Conservation (phyloP, 345 rosid species). For the Mercurialis annua region DNA sequence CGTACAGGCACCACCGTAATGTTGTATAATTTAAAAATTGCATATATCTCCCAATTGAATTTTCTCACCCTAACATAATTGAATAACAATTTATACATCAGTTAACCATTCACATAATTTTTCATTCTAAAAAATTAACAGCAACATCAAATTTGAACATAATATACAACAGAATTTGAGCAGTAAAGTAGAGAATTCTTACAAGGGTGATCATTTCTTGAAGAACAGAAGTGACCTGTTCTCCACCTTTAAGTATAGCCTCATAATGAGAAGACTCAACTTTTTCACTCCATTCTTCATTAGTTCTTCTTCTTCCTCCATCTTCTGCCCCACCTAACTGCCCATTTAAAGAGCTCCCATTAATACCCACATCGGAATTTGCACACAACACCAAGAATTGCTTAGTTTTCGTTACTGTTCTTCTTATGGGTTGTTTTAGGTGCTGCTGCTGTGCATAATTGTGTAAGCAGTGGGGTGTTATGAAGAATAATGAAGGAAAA, state of each 20-base stretch:
- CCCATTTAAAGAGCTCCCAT: conserved; percentile 55
- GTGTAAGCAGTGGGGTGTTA: background rate
- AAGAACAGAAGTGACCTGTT: conserved; percentile 87
- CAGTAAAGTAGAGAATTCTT: conserved; percentile 11
- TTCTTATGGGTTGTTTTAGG: conserved; percentile 22
- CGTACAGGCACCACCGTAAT: no score
- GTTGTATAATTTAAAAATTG: no score
- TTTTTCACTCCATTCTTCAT: conserved; percentile 33
- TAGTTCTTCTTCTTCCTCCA: conserved; percentile 14
- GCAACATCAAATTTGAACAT: no score
- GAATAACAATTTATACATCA: no score
- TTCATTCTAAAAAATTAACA: no score
- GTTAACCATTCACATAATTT: no score
- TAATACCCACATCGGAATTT: conserved; percentile 51
- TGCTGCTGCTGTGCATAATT: background rate
- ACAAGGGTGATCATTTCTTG: conserved; percentile 86
- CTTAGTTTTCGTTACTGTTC: conserved; percentile 12
- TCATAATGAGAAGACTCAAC: conserved; percentile 54
- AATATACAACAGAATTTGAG: background rate
- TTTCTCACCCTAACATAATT: no score
- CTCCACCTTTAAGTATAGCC: conserved; percentile 85
- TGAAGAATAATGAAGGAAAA: conserved; percentile 13
- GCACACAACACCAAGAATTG: conserved; percentile 31
- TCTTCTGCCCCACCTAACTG: conserved; percentile 36
- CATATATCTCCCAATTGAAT: no score